A percentile compares a stretch with the other conserved stretches of the same genome.
Conservation (phyloP, 2,329 filamentous ascomycete genomes). For the Aspergillus novofumigatus region DNA sequence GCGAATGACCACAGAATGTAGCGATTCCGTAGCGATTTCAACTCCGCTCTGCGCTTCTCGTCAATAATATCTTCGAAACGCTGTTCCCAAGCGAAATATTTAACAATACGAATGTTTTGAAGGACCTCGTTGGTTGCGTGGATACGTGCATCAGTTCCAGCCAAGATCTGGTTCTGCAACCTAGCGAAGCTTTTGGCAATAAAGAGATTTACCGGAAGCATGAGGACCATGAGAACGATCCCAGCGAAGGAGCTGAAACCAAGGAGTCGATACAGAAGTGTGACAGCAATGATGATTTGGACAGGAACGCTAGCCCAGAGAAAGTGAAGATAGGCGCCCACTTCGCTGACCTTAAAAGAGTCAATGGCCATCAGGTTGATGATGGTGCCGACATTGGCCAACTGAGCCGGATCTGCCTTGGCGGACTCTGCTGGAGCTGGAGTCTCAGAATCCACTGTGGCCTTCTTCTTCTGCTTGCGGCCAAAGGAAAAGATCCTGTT, state of each 20-base stretch:
- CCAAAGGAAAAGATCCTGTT: constrained; percentile 53
- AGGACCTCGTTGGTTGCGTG: constrained; percentile 95
- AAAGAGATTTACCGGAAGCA: constrained; percentile 84
- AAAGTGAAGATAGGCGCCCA: constrained; percentile 93
- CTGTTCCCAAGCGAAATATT: constrained; percentile 98
- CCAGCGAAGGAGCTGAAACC: constrained; percentile 92
- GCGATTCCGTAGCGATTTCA: constrained; percentile 71
- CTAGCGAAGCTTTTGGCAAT: constrained; percentile 81
- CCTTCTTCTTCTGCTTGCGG: constrained; percentile 52
- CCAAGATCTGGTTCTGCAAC: constrained; percentile 86
- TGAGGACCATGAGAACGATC: constrained; percentile 80
- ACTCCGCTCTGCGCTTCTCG: constrained; percentile 77
- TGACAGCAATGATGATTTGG: constrained; percentile 75
- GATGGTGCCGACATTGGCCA: constrained; percentile 93
- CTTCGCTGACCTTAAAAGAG: constrained; percentile 96
- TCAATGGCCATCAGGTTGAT: constrained; percentile 99
- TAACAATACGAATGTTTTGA: constrained; percentile 98
- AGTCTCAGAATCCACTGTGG: constrained; percentile 18
- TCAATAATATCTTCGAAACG: constrained; percentile 82
- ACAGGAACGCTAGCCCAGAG: constrained; percentile 88
- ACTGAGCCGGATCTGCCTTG: constrained; percentile 52
- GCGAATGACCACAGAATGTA: constrained; percentile 91
- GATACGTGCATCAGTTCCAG: constrained; percentile 91
- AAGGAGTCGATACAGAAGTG: constrained; percentile 82
- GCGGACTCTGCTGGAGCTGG: constrained; percentile 24